Evolutionary conservation across 2,329 filamentous ascomycete species (phyloP), one percentile per base, ranked within the genome.

Genomic region (Nannizziopsis arthrosporioides): DNA sequence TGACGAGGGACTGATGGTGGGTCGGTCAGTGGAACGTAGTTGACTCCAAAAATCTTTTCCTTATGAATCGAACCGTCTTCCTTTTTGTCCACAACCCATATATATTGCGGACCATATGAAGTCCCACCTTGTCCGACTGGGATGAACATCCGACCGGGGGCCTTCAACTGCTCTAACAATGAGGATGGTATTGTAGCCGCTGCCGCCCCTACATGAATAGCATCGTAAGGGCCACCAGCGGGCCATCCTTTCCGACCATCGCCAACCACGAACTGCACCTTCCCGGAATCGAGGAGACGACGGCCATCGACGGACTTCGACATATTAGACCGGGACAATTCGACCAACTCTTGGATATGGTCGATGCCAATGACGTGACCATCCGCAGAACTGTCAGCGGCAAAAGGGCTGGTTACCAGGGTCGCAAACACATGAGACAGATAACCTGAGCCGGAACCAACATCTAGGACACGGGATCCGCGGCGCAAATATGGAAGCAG

Each of bases 131-230:
- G 61, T 37, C 75, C 75, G 2, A 82, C 76, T 0, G 79, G 79
- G n/a, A 82, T 78, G 60, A 82, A 82, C 58, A 82, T 62, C 69
- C 81, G 73, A 0, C 92, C 92, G 0, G 90, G 90, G 2, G 76
- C 69, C 54, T 79, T 80, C 55, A 98, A 68, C 69, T 96, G 92
- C 27, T 81, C 76, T 40, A 94, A 67, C 55, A 96, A 67, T 51
- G 77, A 75, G 14, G 76, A 61, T 62, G 94, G 89, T 47, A 94
- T 68, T 59, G 80, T 76, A 18, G 69, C 75, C 0, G 90, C 90
- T 6, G 87, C 85, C 0, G 92, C 92, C 0, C 92, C 92, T 2
- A 96, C 92, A 62, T 96, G 92, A 51, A 98, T 96, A 2, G 85
- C 89, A 73, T 96, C 87, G 73, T 90, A 98, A 0, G 80, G 52